Evolutionary conservation across 257 asterid species (phyloP).

Genomic region (Solanum virginianum): DNA sequence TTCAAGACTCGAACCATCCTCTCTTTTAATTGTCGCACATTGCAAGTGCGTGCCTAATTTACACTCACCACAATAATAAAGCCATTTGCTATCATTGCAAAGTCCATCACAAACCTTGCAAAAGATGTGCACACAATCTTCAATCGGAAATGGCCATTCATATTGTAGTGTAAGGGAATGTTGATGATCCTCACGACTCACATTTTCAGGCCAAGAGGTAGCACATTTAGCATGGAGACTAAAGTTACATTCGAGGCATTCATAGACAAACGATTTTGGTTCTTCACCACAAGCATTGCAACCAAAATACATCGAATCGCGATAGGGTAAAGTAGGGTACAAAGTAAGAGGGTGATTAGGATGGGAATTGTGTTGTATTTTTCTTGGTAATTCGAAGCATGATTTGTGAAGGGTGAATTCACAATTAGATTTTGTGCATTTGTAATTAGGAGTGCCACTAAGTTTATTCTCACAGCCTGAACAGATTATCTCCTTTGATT

Average conservation of each 20-base stretch:
- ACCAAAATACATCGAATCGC: neutral
- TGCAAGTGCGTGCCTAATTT: neutral
- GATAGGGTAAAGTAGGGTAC: slow-evolving; percentile 3
- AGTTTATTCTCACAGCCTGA: neutral
- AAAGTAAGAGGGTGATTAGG: slow-evolving; percentile 6
- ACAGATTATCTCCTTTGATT: neutral
- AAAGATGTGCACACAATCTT: neutral
- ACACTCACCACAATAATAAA: neutral
- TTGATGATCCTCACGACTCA: neutral
- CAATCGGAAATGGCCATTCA: neutral
- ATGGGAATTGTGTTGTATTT: neutral
- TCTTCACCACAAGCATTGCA: neutral
- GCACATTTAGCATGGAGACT: slow-evolving; percentile 8
- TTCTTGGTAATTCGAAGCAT: slow-evolving; percentile 9
- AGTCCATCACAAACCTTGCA: neutral
- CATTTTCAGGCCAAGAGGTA: neutral
- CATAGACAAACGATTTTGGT: slow-evolving; percentile 5
- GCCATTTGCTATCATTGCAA: neutral
- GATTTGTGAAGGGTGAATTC: slow-evolving; percentile 11
- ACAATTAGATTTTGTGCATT: neutral
- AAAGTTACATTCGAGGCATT: slow-evolving; percentile 7
- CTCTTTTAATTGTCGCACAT: neutral
- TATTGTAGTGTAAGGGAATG: neutral
- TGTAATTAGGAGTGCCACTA: neutral
- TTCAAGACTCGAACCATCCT: neutral